Percentiles rank a stretch among this genome's conserved stretches.
phyloP scores from a whole-genome alignment of 306 rosid genomes.

The Casuarina cunninghamiana region DNA sequence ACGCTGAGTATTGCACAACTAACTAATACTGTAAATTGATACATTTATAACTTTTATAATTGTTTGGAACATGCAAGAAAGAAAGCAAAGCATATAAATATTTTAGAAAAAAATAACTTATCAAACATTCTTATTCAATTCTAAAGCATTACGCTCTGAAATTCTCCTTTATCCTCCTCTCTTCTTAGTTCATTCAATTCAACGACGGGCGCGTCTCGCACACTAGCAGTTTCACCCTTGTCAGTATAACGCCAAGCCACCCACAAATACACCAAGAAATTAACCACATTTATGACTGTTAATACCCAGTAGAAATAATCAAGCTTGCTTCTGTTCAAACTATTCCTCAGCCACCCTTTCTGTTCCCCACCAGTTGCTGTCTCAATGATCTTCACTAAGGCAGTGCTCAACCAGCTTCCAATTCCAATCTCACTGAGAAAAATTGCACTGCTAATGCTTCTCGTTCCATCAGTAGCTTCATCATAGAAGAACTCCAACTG shows the following conservation, averaged over 20 bases:
- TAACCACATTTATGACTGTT: constrained; percentile 33
- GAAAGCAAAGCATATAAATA: too few relatives aligned
- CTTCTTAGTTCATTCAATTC: not conserved
- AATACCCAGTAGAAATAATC: constrained; percentile 59
- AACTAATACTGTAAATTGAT: too few relatives aligned
- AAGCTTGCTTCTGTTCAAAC: constrained; percentile 40
- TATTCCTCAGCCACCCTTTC: constrained; percentile 50
- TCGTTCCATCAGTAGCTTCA: constrained; percentile 63
- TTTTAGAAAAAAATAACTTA: too few relatives aligned
- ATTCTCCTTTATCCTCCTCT: not conserved
- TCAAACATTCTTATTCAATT: not conserved
- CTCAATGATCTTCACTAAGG: constrained; percentile 39
- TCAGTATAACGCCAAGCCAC: constrained; percentile 39
- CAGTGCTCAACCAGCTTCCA: constrained; percentile 58
- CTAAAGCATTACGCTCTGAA: not conserved
- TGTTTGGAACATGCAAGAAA: too few relatives aligned
- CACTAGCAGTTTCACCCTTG: not conserved
- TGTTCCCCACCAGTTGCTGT: constrained; percentile 35
- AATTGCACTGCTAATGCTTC: constrained; percentile 58
- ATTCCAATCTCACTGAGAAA: constrained; percentile 55
- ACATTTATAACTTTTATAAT: too few relatives aligned
- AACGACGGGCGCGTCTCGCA: constrained; percentile 18
- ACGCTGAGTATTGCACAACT: too few relatives aligned
- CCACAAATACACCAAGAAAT: constrained; percentile 40
- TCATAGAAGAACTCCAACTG: constrained; percentile 70